phyloP scores from a whole-genome alignment of 148 eudicot species.

The Fallopia convolvulus region DNA sequence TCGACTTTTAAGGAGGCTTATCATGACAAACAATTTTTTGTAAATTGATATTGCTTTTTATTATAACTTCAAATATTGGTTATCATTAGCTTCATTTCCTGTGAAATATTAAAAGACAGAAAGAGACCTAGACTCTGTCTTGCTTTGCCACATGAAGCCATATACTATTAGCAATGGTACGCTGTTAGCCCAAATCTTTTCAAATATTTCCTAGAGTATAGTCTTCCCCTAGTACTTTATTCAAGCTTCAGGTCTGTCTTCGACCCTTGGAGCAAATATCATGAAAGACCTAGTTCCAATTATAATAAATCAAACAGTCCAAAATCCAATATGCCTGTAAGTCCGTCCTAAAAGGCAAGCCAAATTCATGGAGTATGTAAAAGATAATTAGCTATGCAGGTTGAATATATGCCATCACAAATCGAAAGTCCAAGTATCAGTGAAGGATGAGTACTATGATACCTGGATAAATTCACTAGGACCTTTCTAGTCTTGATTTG shows the following conservation, averaged over 20 bases:
- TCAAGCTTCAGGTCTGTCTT: not conserved
- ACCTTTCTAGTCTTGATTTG: slow-evolving; percentile 48
- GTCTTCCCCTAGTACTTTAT: too few relatives aligned
- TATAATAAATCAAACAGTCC: not conserved
- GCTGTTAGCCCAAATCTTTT: too few relatives aligned
- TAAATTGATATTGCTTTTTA: too few relatives aligned
- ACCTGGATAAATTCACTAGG: slow-evolving; percentile 58
- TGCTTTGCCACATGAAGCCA: not conserved
- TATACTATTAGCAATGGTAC: too few relatives aligned
- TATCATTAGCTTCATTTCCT: not conserved
- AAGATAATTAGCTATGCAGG: not conserved
- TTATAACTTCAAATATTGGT: too few relatives aligned
- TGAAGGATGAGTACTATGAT: not conserved
- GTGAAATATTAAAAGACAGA: not conserved
- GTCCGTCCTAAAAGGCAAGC: not conserved
- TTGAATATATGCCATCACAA: not conserved
- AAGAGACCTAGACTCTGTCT: not conserved
- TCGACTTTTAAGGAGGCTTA: not conserved
- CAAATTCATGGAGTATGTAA: not conserved
- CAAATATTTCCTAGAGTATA: too few relatives aligned
- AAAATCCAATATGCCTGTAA: not conserved
- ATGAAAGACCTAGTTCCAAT: not conserved
- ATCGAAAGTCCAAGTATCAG: not conserved
- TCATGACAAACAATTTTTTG: not conserved
- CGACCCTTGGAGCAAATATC: not conserved